These are phyloP conservation scores for Suhomyces wounanorum DNA, from an alignment of 1,139 yeast genomes.

Conservation along the genomic window DNA sequence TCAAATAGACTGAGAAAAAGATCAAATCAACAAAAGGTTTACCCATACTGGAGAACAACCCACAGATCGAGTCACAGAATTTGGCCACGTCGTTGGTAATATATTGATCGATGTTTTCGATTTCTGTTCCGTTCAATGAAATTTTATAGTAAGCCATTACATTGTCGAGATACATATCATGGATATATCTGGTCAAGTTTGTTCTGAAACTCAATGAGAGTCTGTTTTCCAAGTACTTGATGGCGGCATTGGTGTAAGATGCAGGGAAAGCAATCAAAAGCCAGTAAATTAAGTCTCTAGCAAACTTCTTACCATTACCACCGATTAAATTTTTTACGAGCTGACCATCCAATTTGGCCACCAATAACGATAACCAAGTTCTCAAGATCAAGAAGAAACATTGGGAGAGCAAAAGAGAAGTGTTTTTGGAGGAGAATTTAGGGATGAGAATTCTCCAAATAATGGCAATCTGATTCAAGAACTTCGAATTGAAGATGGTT, in stretches of 20 bases:
- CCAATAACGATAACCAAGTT: constrained; percentile 83
- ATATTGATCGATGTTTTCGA: constrained; percentile 67
- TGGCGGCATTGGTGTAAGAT: constrained; percentile 88
- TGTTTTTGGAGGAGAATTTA: constrained; percentile 64
- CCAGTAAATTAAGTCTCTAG: constrained; percentile 83
- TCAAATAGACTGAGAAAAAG: constrained; percentile 81
- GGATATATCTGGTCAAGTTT: constrained; percentile 80
- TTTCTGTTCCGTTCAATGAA: constrained; percentile 45
- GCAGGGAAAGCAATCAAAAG: constrained; percentile 90
- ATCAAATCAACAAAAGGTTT: constrained; percentile 87
- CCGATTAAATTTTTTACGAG: constrained; percentile 88
- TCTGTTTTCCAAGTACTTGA: constrained; percentile 76
- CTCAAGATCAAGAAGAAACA: constrained; percentile 75
- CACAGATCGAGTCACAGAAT: constrained; percentile 81
- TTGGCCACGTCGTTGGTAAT: constrained; percentile 83
- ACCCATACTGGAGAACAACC: constrained; percentile 85
- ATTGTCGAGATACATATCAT: constrained; percentile 83
- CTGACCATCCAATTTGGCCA: constrained; percentile 90
- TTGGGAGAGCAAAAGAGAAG: constrained; percentile 67
- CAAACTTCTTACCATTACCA: constrained; percentile 73
- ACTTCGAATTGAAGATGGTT: constrained; percentile 60
- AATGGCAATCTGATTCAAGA: constrained; percentile 71
- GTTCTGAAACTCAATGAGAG: constrained; percentile 84
- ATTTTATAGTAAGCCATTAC: constrained; percentile 81
- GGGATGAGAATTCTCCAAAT: constrained; percentile 86